These are phyloP conservation scores for Tolypocladium sp. DNA, from an alignment of 2,329 filamentous ascomycete genomes.

Conservation along the genomic window DNA sequence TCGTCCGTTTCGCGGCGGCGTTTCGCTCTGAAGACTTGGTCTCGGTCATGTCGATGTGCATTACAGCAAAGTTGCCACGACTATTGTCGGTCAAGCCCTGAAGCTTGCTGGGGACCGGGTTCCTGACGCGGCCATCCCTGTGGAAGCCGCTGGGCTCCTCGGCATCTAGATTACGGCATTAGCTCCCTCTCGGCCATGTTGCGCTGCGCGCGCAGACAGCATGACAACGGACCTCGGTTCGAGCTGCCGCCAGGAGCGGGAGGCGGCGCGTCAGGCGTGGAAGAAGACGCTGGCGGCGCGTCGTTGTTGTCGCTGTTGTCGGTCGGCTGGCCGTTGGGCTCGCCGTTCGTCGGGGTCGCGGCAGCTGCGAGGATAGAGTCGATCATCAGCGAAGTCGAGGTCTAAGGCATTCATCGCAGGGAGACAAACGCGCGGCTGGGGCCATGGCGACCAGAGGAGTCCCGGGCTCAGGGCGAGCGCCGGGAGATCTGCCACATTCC, in stretches of 20 bases:
- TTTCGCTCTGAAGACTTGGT: conserved; percentile 38
- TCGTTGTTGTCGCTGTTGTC: neutral
- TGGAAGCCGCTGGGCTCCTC: neutral
- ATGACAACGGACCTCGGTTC: neutral
- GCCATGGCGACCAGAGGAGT: conserved; percentile 15
- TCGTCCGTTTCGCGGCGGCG: conserved; percentile 50
- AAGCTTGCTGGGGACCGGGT: conserved; percentile 53
- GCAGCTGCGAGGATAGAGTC: conserved; percentile 5
- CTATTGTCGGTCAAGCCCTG: conserved; percentile 47
- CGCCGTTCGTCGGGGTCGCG: conserved; percentile 4
- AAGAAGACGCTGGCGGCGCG: neutral
- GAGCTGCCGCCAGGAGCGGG: neutral
- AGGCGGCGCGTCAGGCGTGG: neutral
- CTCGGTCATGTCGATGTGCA: conserved; percentile 47
- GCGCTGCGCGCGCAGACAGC: neutral
- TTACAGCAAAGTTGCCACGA: conserved; percentile 53
- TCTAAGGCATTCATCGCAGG: neutral
- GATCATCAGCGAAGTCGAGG: conserved; percentile 6
- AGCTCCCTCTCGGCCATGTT: neutral
- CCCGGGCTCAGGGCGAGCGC: conserved; percentile 3
- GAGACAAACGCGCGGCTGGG: conserved; percentile 15
- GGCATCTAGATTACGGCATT: neutral
- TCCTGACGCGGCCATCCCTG: conserved; percentile 29
- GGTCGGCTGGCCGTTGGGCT: neutral
- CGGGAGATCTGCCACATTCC: conserved; percentile 4